A percentile compares a stretch with the other conserved stretches of the same genome.
Evolutionary conservation across 2,329 filamentous ascomycete species (phyloP).

Genomic region (Epichloe uncinata): DNA sequence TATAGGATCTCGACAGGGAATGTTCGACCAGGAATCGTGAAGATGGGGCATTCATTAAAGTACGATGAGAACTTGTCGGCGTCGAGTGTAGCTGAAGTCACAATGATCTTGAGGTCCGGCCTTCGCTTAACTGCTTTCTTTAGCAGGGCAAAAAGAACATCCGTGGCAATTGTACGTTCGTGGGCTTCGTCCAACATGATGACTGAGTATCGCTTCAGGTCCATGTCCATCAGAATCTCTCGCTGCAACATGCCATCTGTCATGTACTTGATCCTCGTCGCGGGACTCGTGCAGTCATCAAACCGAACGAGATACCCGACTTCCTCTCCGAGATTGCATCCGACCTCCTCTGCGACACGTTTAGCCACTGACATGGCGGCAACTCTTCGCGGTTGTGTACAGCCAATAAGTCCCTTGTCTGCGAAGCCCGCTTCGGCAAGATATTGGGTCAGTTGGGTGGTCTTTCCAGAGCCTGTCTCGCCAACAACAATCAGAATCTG

Average conservation of each 20-base stretch:
- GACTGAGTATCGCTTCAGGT: slow-evolving; percentile 79
- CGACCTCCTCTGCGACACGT: slow-evolving; percentile 91
- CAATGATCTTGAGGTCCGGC: slow-evolving; percentile 84
- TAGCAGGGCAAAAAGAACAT: slow-evolving; percentile 84
- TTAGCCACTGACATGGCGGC: slow-evolving; percentile 97
- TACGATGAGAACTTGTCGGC: slow-evolving; percentile 96
- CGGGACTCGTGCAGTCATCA: slow-evolving; percentile 78
- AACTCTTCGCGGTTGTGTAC: slow-evolving; percentile 92
- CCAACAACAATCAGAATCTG: slow-evolving; percentile 93
- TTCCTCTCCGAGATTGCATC: slow-evolving; percentile 78
- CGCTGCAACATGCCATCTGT: slow-evolving; percentile 96
- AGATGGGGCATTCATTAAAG: slow-evolving; percentile 92
- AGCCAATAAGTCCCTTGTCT: slow-evolving; percentile 80
- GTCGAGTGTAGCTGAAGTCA: slow-evolving; percentile 91
- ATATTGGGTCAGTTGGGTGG: slow-evolving; percentile 91
- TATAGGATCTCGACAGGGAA: slow-evolving; percentile 96
- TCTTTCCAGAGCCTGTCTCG: slow-evolving; percentile 95
- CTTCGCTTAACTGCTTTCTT: slow-evolving; percentile 85
- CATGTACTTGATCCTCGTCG: slow-evolving; percentile 98
- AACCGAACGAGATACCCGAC: slow-evolving; percentile 98
- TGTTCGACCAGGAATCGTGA: slow-evolving; percentile 88
- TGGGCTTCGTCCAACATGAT: slow-evolving; percentile 98
- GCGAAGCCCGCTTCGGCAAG: slow-evolving; percentile 85
- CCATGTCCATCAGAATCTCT: slow-evolving; percentile 85
- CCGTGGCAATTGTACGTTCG: slow-evolving; percentile 90